Percentiles rank a stretch among this genome's conserved stretches.
phyloP scores from a whole-genome alignment of 1,284 basidiomycete genomes.

The Ganoderma lucidum region DNA sequence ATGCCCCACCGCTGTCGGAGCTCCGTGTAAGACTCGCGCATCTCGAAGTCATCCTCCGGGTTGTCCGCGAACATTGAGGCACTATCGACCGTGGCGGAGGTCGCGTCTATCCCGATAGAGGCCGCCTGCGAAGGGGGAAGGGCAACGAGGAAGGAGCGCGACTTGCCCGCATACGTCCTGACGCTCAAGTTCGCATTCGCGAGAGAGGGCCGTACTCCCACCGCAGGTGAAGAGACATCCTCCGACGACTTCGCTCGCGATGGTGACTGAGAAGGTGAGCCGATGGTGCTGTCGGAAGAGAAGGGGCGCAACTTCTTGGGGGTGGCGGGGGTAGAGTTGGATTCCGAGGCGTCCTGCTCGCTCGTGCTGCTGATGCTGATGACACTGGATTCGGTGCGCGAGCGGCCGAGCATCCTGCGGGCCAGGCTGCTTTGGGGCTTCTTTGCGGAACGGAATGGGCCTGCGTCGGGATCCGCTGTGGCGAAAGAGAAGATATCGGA shows the following conservation, averaged over 20 bases:
- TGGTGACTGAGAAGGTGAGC: constrained; percentile 32
- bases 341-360: constrained; percentile 25
- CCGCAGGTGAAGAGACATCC: constrained; percentile 35
- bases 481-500: constrained; percentile 45
- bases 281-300: constrained; percentile 33
- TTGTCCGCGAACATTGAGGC: constrained; percentile 32
- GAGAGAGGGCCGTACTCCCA: constrained; percentile 29
- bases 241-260: constrained; percentile 29
- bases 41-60: constrained; percentile 62
- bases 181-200: constrained; percentile 43
- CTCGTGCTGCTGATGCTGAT: constrained; percentile 48
- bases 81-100: constrained; percentile 33
- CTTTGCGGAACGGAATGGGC: constrained; percentile 5
- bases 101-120: constrained; percentile 34
- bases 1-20: constrained; percentile 77
- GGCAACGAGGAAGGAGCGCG: constrained; percentile 76
- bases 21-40: constrained; percentile 73
- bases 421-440: constrained; percentile 41
- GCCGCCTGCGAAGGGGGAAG: constrained; percentile 49
- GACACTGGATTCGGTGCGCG: constrained; percentile 64
- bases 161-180: constrained; percentile 76
- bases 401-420: constrained; percentile 55
- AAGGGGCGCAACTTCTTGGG: constrained; percentile 34
- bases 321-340: constrained; percentile 48
- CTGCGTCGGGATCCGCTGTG: constrained; percentile 4